Percentiles rank a stretch among this genome's conserved stretches.
phyloP scores from a whole-genome alignment of 495 filamentous ascomycete species.

The Parachaetomium inaequale region DNA sequence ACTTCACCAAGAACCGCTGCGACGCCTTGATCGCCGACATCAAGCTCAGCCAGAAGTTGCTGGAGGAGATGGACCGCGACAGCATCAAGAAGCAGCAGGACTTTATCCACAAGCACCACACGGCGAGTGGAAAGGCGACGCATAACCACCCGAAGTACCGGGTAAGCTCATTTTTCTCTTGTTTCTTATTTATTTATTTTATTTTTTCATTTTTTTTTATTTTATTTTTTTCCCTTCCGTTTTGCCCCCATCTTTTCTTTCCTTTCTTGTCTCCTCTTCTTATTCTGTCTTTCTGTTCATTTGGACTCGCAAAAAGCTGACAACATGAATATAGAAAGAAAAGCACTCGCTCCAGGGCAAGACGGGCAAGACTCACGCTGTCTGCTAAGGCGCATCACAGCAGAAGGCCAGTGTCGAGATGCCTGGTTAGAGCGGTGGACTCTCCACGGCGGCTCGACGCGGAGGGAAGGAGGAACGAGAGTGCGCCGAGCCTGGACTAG shows the following conservation, averaged over 20 bases:
- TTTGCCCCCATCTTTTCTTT: too few relatives aligned
- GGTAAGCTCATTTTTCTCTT: constrained; percentile 31
- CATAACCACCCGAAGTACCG: constrained; percentile 62
- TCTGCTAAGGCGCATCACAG: constrained; percentile 55
- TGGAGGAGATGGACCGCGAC: constrained; percentile 69
- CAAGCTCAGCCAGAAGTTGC: constrained; percentile 61
- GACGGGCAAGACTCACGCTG: constrained; percentile 79
- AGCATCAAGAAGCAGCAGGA: constrained; percentile 61
- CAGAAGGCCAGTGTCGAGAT: constrained; percentile 3
- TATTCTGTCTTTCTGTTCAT: too few relatives aligned
- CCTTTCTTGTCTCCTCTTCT: too few relatives aligned
- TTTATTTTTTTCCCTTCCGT: too few relatives aligned
- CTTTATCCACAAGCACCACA: constrained; percentile 57
- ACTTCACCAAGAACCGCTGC: constrained; percentile 74
- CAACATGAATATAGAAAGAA: constrained; percentile 51
- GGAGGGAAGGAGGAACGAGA: too few relatives aligned
- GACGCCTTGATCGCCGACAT: constrained; percentile 71
- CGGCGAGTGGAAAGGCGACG: constrained; percentile 52
- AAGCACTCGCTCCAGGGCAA: constrained; percentile 83
- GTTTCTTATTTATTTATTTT: too few relatives aligned
- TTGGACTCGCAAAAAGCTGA: constrained; percentile 23
- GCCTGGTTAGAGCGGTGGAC: too few relatives aligned
- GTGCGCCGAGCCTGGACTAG: not conserved
- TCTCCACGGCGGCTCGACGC: too few relatives aligned
- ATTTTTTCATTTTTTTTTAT: too few relatives aligned